Percentiles rank a stretch among this genome's conserved stretches.
Evolutionary conservation across 2,329 filamentous ascomycete genomes (phyloP).

Genomic region (Cordyceps tenuipes): DNA sequence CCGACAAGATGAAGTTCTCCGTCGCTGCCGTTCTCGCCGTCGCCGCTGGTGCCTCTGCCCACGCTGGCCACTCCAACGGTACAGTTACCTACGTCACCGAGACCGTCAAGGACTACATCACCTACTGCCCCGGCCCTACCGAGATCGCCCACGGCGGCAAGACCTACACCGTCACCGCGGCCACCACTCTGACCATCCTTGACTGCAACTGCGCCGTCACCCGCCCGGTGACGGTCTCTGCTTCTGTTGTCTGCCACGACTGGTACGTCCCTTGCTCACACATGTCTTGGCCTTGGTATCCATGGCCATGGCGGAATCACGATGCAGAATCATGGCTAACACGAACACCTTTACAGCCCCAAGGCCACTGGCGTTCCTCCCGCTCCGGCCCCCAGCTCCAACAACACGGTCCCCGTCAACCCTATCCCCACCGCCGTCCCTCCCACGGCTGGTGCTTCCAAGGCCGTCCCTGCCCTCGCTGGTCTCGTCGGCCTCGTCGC

Average conservation of each 20-base stretch:
- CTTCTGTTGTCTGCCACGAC: conserved; percentile 44
- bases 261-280: conserved; percentile 34
- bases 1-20: conserved; percentile 59
- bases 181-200: conserved; percentile 56
- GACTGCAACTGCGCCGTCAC: conserved; percentile 63
- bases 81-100: conserved; percentile 49
- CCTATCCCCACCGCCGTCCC: conserved; percentile 20
- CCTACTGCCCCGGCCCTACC: conserved; percentile 64
- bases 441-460: conserved; percentile 46
- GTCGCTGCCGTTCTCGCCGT: conserved; percentile 44
- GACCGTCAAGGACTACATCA: conserved; percentile 58
- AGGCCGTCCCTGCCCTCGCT: conserved; percentile 48
- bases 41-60: conserved; percentile 42
- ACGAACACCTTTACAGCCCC: background rate
- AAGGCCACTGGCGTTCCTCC: conserved; percentile 11
- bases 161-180: conserved; percentile 63
- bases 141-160: conserved; percentile 52
- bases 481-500: conserved; percentile 53
- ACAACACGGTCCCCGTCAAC: conserved; percentile 26
- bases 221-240: conserved; percentile 47
- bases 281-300: too few relatives aligned
- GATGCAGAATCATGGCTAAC: background rate
- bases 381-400: conserved; percentile 20
- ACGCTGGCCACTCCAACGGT: conserved; percentile 41
- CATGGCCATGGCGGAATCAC: background rate